Evolutionary conservation across 345 rosid species (phyloP).

Genomic region (Pugionium cornutum): DNA sequence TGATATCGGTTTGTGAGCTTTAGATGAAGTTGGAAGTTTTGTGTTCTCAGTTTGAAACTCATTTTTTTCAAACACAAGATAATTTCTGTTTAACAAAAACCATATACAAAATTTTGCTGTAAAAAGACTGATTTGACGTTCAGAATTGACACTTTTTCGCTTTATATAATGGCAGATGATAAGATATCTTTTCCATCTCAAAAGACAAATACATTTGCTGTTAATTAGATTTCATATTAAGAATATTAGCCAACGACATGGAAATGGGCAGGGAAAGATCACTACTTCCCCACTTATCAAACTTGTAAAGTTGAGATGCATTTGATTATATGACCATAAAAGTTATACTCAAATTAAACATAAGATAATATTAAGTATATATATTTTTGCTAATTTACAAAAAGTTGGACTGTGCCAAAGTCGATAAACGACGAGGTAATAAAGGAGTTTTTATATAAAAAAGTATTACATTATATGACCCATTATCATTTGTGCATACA

Average conservation of each 20-base stretch:
- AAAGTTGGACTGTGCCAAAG: too few relatives aligned
- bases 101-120: too few relatives aligned
- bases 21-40: background rate
- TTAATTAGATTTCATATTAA: background rate
- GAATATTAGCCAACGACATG: conserved; percentile 1
- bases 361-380: background rate
- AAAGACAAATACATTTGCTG: too few relatives aligned
- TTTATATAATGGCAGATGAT: background rate
- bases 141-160: background rate
- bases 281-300: conserved; percentile 12
- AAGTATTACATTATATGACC: too few relatives aligned
- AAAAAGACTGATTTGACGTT: background rate
- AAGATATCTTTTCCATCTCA: too few relatives aligned
- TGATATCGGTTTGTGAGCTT: background rate
- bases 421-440: too few relatives aligned
- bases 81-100: background rate
- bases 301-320: conserved; percentile 15
- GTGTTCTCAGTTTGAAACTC: background rate
- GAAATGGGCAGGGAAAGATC: conserved; percentile 27
- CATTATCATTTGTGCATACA: too few relatives aligned
- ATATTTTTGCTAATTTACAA: background rate
- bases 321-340: background rate
- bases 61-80: too few relatives aligned
- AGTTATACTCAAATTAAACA: background rate
- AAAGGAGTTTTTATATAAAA: too few relatives aligned